Percentiles rank a stretch among this genome's conserved stretches.
Evolutionary conservation across 441 rosid genomes (phyloP).

Genomic region (Eruca vesicaria): DNA sequence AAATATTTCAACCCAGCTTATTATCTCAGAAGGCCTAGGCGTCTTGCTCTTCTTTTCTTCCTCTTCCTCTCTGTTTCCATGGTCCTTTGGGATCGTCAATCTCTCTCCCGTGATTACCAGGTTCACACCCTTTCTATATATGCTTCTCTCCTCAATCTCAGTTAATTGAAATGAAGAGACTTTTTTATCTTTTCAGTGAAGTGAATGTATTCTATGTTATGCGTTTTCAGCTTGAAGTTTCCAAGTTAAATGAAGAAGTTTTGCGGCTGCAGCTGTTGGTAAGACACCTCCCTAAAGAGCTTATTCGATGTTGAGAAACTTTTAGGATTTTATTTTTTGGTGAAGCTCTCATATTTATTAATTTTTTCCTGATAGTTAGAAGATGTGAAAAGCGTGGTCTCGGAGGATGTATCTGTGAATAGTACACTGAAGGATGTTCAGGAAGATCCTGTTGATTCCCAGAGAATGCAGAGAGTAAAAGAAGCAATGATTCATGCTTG

Average conservation of each 20-base stretch:
- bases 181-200: constrained; percentile 2
- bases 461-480: constrained; percentile 86
- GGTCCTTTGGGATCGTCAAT: constrained; percentile 91
- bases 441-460: constrained; percentile 58
- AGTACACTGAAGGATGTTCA: constrained; percentile 26
- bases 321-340: not conserved
- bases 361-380: constrained; percentile 29
- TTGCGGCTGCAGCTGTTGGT: constrained; percentile 47
- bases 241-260: constrained; percentile 61
- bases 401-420: constrained; percentile 26
- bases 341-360: not conserved
- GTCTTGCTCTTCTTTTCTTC: constrained; percentile 76
- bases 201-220: constrained; percentile 1
- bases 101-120: constrained; percentile 80
- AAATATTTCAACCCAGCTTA: constrained; percentile 76
- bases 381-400: constrained; percentile 17
- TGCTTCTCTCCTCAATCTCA: not conserved
- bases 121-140: constrained; percentile 32
- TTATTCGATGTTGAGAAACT: not conserved
- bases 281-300: not conserved
- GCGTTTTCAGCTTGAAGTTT: constrained; percentile 66
- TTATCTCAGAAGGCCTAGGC: constrained; percentile 81
- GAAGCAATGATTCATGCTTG: constrained; percentile 99
- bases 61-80: constrained; percentile 59
- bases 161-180: not conserved